Percentiles rank a stretch among this genome's conserved stretches.
phyloP scores from a whole-genome alignment of 139 green algal genomes.

The Closterium sp. region DNA sequence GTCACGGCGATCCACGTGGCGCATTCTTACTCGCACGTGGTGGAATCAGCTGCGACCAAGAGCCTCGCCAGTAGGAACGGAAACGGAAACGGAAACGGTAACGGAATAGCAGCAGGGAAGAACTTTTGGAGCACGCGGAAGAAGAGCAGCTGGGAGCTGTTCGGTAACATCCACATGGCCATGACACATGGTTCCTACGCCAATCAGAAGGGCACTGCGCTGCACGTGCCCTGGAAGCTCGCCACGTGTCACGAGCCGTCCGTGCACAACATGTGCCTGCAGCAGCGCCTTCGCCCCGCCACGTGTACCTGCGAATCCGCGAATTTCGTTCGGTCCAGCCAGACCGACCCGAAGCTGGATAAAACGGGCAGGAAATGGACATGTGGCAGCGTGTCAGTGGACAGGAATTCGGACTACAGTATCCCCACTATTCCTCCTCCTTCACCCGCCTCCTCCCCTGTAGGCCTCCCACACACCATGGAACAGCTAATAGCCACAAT shows the following conservation, averaged over 20 bases:
- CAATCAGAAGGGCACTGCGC: conserved; percentile 36
- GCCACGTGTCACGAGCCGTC: conserved; percentile 15
- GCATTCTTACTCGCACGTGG: conserved; percentile 31
- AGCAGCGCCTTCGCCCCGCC: conserved; percentile 15
- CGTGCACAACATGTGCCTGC: conserved; percentile 27
- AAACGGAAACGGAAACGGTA: background rate
- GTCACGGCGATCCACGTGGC: conserved; percentile 30
- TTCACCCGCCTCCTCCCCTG: background rate
- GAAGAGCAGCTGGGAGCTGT: conserved; percentile 44
- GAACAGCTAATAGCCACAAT: background rate
- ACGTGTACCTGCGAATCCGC: conserved; percentile 33
- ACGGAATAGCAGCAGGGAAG: background rate
- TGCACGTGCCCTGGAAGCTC: conserved; percentile 27
- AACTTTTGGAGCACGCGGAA: conserved; percentile 40
- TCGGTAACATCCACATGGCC: conserved; percentile 35
- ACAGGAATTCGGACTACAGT: background rate
- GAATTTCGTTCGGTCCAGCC: background rate
- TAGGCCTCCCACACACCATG: conserved; percentile 20
- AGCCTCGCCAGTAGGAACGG: background rate
- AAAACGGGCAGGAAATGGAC: conserved; percentile 3
- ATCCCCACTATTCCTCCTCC: background rate
- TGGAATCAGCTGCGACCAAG: background rate
- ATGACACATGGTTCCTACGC: conserved; percentile 23
- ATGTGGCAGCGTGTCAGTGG: conserved; percentile 32
- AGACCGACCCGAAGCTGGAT: conserved; percentile 29